Base-by-base conservation (phyloP, 139 green algal genomes). In the Chlorella sp. region DNA sequence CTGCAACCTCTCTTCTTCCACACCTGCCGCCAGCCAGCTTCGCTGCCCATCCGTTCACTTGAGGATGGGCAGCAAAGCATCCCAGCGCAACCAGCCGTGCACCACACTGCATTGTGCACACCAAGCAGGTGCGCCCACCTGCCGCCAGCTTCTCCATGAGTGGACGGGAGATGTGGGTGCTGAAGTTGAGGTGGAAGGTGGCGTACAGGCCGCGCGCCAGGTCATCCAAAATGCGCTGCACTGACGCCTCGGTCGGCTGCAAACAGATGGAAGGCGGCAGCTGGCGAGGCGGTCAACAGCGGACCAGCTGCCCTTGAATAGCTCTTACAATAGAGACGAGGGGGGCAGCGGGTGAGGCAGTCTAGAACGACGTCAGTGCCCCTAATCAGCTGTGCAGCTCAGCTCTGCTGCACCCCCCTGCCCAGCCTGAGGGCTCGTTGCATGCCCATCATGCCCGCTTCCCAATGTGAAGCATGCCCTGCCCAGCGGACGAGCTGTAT, bases 121-220 rank as follows among this genome's bases (percentile, higher is more conserved):
- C 12, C 34, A 36, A 16, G 14, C 16, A 39, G 0, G 42, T 48
- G 42, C 32, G 40, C 48, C 79, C 85, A 81, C 73, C 85, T n/a
- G 53, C 64, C 1, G 97, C 97, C 28, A 99, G 90, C 80, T 93
- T 89, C 91, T 99, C 97, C 71, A 99, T 86, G 15, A 98, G 90
- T 24, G 92, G 92, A 30, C 89, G 92, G 5, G 96, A 90, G 30
- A 98, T 87, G 37, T 94, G 89, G 14, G 96, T 93, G 16, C 93
- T 94, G 81, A 99, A 99, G 93, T 99, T 99, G 53, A 99, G 88
- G 93, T 99, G 93, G 85, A 98, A 94, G 12, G 91, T 89, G 89
- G 99, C 98, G 83, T 99, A 99, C 40, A 99, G 92, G 0, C 94
- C 94, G 1, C 86, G 88, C 24, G 89, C 88, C 28, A 95, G 93